Evolutionary conservation across 169 alveolate genomes (phyloP).

Genomic region (Cryptosporidium andersoni): DNA sequence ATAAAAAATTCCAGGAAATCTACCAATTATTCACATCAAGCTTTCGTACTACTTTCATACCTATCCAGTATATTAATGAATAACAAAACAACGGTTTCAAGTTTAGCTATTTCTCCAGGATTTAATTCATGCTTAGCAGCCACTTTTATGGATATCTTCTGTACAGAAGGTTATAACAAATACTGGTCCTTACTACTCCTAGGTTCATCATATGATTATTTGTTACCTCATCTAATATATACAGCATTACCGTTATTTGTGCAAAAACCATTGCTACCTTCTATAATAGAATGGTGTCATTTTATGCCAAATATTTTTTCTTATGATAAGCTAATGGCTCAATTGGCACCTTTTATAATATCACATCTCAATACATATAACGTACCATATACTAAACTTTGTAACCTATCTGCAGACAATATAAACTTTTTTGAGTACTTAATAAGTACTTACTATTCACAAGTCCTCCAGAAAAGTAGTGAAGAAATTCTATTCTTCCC

Average conservation of each 20-base stretch:
- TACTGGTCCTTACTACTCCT: constrained; percentile 9
- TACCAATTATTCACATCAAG: constrained; percentile 11
- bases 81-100: constrained; percentile 51
- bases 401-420: neutral
- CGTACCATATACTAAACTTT: too few relatives aligned
- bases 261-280: neutral
- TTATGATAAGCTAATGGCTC: constrained; percentile 31
- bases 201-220: constrained; percentile 39
- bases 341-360: constrained; percentile 20
- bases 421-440: neutral
- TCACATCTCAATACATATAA: neutral
- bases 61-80: constrained; percentile 36
- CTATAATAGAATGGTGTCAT: constrained; percentile 1
- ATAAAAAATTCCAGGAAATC: too few relatives aligned
- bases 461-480: neutral
- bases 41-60: constrained; percentile 1
- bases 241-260: constrained; percentile 5
- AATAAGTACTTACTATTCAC: constrained; percentile 5
- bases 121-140: neutral
- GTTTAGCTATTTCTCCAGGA: constrained; percentile 56
- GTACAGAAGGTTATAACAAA: neutral
- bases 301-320: constrained; percentile 38
- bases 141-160: neutral
- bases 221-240: constrained; percentile 43
- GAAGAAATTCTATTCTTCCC: constrained; percentile 24